phyloP scores from a whole-genome alignment of 148 eudicot species.

The Hydrangea macrophylla region DNA sequence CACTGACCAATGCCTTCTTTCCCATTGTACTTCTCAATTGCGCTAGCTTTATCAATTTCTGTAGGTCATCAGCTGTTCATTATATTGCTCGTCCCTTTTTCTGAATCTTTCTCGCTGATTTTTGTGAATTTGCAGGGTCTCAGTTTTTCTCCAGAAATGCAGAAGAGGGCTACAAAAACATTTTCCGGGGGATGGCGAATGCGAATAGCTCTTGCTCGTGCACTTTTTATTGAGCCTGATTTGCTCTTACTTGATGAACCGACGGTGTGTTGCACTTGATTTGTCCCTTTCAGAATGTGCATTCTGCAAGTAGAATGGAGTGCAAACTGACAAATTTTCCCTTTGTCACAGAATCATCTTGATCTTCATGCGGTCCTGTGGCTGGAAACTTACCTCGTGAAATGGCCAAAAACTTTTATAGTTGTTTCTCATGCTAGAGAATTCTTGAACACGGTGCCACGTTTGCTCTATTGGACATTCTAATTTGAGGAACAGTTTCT shows the following conservation, averaged over 20 bases:
- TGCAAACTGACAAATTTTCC: constrained; percentile 13
- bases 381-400: constrained; percentile 85
- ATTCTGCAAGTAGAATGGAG: constrained; percentile 7
- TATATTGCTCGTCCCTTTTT: neutral
- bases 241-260: constrained; percentile 93
- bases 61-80: neutral
- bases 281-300: constrained; percentile 5
- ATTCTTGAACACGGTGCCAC: constrained; percentile 78
- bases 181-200: constrained; percentile 99
- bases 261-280: constrained; percentile 46
- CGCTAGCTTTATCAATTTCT: constrained; percentile 3
- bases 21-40: neutral
- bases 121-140: constrained; percentile 68
- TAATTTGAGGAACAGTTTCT: neutral
- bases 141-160: constrained; percentile 97
- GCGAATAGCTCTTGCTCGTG: constrained; percentile 99
- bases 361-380: constrained; percentile 98
- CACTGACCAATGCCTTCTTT: neutral
- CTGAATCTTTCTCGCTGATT: neutral
- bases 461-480: constrained; percentile 5
- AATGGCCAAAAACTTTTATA: constrained; percentile 98
- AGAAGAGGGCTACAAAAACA: constrained; percentile 73
- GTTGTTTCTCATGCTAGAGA: constrained; percentile 99
- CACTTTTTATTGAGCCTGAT: constrained; percentile 95
- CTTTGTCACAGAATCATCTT: constrained; percentile 81